Evolutionary conservation across 352 stramenopile species (phyloP).

Genomic region (Phytophthora sp.): DNA sequence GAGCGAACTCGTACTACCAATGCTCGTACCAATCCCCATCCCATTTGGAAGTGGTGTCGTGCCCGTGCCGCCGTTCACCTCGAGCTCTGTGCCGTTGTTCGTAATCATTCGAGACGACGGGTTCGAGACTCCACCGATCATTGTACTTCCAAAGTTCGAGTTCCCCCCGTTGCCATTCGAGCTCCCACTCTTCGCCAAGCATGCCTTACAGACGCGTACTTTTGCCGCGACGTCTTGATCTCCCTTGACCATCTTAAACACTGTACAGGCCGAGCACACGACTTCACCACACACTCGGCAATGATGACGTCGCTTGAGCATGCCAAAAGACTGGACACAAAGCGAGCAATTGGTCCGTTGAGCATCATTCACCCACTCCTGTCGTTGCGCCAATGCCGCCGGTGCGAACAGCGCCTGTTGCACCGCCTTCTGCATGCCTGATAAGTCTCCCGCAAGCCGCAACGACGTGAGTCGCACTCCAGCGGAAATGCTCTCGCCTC

Average conservation of each 20-base stretch:
- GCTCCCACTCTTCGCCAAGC: constrained; percentile 67
- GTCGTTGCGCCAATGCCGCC: constrained; percentile 58
- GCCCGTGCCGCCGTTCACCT: constrained; percentile 23
- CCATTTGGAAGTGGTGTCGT: constrained; percentile 19
- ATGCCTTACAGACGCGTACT: constrained; percentile 83
- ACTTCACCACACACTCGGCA: constrained; percentile 88
- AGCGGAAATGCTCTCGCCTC: constrained; percentile 68
- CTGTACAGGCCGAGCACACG: constrained; percentile 80
- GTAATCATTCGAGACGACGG: constrained; percentile 24
- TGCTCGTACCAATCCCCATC: constrained; percentile 28
- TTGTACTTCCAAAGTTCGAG: constrained; percentile 31
- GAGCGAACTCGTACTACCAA: constrained; percentile 56
- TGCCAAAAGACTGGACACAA: constrained; percentile 77
- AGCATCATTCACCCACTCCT: constrained; percentile 84
- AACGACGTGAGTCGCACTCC: constrained; percentile 72
- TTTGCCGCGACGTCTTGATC: constrained; percentile 57
- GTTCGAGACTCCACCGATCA: constrained; percentile 27
- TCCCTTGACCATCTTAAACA: constrained; percentile 77
- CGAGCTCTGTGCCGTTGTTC: constrained; percentile 41
- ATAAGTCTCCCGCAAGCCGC: constrained; percentile 64
- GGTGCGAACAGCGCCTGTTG: constrained; percentile 79
- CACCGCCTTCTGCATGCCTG: constrained; percentile 63
- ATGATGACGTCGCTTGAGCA: constrained; percentile 87
- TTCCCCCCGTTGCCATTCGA: constrained; percentile 19
- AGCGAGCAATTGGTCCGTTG: constrained; percentile 83